Base-by-base conservation (phyloP, 805 yeast species). In the Teunomyces aglyptinius region DNA sequence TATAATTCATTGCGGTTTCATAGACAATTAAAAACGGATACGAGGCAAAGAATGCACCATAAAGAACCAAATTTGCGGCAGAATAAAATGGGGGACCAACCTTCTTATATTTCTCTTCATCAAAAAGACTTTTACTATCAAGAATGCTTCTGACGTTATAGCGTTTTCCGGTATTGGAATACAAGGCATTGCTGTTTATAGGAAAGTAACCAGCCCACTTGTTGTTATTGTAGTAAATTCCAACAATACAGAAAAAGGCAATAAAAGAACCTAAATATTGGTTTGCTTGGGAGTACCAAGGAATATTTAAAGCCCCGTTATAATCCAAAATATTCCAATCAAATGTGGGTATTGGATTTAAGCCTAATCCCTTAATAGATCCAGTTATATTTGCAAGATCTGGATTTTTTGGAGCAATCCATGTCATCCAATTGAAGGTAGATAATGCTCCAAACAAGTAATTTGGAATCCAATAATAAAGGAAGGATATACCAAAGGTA, bases 391-490 rank as follows among this genome's bases (percentile, higher is more conserved):
- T 54, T 8, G 79, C 77, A 44, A 81, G 59, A 49, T 72, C 71
- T 49, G 73, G 65, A 57, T 77, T 79, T 27, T 70, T 50, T 12
- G 83, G 85, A 3, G 63, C 60, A 41, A 80, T 81, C 84, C 85
- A 82, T 4, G 78, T 71, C 55, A 77, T 70, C 86, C 86, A 82
- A 53, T 73, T 71, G 61, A 76, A 76, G 2, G 63, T 55, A 4
- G 75, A 72, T 10, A 76, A 55, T 4, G 76, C 77, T 10, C 57
- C 52, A 52, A 75, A 73, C 8, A 75, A 35, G 49, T 70, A 76
- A 43, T 67, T 56, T 24, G 80, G 80, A 20, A 76, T 20, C 80
- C 80, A 76, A 52, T 49, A 58, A 52, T 59, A 65, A 2, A 61
- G 2, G 41, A 64, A 65, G 6, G 65, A 58, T 4, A n/a, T 20